Evolutionary conservation across 306 rosid species (phyloP).

Genomic region (Ormosia semicastrata): DNA sequence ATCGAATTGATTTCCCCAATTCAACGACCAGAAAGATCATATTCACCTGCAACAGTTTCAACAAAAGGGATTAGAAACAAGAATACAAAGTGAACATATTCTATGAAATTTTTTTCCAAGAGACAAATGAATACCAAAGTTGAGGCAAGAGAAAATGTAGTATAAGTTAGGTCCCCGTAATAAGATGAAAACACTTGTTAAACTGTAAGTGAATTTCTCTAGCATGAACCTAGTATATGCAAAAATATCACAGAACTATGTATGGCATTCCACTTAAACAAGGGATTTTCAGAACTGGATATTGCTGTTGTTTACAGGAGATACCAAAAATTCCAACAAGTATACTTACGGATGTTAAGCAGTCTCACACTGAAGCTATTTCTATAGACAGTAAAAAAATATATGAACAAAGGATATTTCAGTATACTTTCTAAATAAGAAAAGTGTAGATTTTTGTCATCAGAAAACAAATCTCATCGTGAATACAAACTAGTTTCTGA

Average conservation of each 20-base stretch:
- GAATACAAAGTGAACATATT: not conserved
- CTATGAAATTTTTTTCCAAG: not conserved
- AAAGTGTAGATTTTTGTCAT: not conserved
- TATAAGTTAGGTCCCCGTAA: not conserved
- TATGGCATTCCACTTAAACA: not conserved
- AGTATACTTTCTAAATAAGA: not conserved
- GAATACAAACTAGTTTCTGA: not conserved
- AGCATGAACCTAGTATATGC: not conserved
- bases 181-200: not conserved
- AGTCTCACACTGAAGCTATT: not conserved
- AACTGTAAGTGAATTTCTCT: not conserved
- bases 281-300: not conserved
- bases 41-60: conserved; percentile 49
- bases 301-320: not conserved
- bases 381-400: not conserved
- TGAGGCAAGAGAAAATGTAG: not conserved
- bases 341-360: not conserved
- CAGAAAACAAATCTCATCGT: not conserved
- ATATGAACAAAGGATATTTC: conserved; percentile 4
- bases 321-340: not conserved
- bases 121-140: not conserved
- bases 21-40: conserved; percentile 34
- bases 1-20: conserved; percentile 26
- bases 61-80: conserved; percentile 23
- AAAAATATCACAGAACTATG: not conserved